Conservation (phyloP, 2,329 filamentous ascomycete species). For the Alternaria infectoria region DNA sequence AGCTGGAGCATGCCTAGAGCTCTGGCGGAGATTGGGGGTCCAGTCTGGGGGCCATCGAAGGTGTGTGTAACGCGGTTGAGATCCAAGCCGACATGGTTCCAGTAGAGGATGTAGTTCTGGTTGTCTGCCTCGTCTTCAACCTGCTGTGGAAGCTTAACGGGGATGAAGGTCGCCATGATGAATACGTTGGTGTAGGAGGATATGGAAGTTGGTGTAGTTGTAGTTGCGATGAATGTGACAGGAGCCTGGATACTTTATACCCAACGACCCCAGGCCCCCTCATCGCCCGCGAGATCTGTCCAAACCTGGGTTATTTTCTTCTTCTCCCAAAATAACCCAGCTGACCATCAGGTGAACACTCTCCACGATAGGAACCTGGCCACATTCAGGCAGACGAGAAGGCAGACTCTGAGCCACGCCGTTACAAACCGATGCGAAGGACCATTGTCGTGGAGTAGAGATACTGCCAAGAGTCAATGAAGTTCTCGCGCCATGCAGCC, state of each 20-base stretch:
- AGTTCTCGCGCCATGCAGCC: not conserved
- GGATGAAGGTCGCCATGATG: conserved; percentile 1
- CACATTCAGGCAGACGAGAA: not conserved
- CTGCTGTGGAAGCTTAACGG: conserved; percentile 10
- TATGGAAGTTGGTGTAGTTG: not conserved
- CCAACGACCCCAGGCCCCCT: not conserved
- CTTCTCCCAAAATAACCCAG: not conserved
- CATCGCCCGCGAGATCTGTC: not conserved
- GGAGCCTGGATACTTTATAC: not conserved
- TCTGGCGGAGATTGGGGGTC: conserved; percentile 17
- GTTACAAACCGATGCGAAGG: not conserved
- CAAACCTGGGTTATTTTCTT: not conserved
- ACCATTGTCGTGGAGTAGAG: conserved; percentile 1
- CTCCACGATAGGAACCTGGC: not conserved
- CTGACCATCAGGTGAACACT: conserved; percentile 1
- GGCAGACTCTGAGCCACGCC: conserved; percentile 1
- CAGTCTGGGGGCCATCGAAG: conserved; percentile 16
- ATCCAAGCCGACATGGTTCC: conserved; percentile 18
- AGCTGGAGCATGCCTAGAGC: conserved; percentile 31
- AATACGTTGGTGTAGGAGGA: not conserved
- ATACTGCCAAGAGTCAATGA: not conserved
- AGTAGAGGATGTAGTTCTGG: conserved; percentile 20
- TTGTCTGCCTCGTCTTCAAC: conserved; percentile 15
- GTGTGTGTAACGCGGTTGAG: conserved; percentile 19
- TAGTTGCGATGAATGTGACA: not conserved